These are phyloP conservation scores for Ensete ventricosum DNA, from an alignment of 176 grass and related monocot species.

Conservation along the genomic window DNA sequence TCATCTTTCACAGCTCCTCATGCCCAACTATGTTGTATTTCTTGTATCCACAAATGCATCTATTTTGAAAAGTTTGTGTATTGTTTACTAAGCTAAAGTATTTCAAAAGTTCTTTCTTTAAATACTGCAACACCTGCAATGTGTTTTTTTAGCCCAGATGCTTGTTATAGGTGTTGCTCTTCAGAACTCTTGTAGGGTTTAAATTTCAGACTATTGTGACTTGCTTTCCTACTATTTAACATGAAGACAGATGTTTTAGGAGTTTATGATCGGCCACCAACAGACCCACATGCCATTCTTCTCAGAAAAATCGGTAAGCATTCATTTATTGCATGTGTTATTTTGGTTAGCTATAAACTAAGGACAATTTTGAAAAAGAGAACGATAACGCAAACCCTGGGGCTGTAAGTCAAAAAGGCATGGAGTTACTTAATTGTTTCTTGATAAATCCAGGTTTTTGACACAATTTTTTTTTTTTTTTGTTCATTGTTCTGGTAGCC, in stretches of 20 bases:
- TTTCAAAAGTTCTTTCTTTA: no score
- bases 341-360: no score
- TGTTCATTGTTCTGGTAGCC: not conserved
- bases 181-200: not conserved
- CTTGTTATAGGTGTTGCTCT: no score
- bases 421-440: no score
- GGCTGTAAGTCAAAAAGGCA: no score
- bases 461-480: not conserved
- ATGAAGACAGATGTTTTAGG: conserved; percentile 91
- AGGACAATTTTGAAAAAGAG: no score
- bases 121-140: no score
- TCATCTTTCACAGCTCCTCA: conserved; percentile 71
- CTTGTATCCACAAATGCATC: conserved; percentile 41
- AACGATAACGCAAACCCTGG: no score
- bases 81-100: not conserved
- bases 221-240: conserved; percentile 8
- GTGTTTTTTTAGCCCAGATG: no score
- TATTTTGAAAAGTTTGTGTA: not conserved
- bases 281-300: conserved; percentile 76
- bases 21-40: conserved; percentile 84
- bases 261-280: conserved; percentile 87
- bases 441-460: not conserved
- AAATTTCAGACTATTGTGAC: not conserved
- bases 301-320: conserved; percentile 75
- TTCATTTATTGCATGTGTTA: conserved; percentile 9